Evolutionary conservation across 306 rosid species (phyloP), one percentile per base, ranked within the genome.

Genomic region (Castanospermum australe): DNA sequence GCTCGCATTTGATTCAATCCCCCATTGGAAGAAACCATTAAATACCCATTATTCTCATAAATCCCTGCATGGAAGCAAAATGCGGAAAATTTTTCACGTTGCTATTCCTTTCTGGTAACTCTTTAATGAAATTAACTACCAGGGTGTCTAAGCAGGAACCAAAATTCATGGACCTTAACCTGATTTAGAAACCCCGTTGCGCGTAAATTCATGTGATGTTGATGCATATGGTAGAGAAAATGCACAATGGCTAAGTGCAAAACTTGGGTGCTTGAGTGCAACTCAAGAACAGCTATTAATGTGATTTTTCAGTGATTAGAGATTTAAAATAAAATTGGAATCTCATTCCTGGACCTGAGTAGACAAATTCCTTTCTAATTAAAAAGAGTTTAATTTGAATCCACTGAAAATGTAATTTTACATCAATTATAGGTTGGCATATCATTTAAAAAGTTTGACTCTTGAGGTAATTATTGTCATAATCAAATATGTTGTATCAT

Each of bases 1-100:
- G 88, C 86, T 69, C 96, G 76, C 96, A 89, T 91, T 85, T 91
- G 96, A 83, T 91, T 91, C 67, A 91, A 76, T 76, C 96, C 96
- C 78, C 96, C 96, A 25, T 91, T 91, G 41, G 90, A 85, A 20
- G 96, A 91, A 77, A 91, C 93, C 90, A 84, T 91, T 65, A 91
- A 71, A 75, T 89, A 91, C 62, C 93, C 93, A 78, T 87, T 87
- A 65, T 84, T 91, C 69, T 87, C 80, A 59, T 89, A 84, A 51
- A 84, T 56, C 76, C 93, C 96, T 89, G 82, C 30, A 62, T 41
- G 56, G 30, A 28, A 47, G 71, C 28, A 33, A 12, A 56, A 8
- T 7, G 12, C 0, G 30, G 3, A 81, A 30, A 5, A 22, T n/a
- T 41, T 69, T 54, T 54, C 48, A 30, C 18, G 22, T 8, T 28